These are phyloP conservation scores for Stagonosporopsis rhizophila DNA, from an alignment of 2,329 filamentous ascomycete genomes.

Conservation along the genomic window DNA sequence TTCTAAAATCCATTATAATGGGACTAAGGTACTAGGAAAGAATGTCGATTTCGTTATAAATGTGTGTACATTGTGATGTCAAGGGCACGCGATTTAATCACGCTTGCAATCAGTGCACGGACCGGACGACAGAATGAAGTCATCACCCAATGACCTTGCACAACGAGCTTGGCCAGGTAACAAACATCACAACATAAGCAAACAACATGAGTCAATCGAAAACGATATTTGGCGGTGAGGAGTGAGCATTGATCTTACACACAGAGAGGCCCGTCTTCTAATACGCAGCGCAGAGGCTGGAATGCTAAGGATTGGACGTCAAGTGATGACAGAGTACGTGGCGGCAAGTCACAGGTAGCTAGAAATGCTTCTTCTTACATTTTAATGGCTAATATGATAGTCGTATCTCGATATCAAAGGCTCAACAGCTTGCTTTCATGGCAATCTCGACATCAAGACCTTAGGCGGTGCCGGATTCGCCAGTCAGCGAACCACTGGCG, in stretches of 20 bases:
- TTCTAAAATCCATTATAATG: constrained; percentile 44
- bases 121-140: constrained; percentile 11
- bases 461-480: constrained; percentile 85
- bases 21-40: neutral
- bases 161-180: neutral
- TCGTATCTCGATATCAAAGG: constrained; percentile 56
- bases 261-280: neutral
- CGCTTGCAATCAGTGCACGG: constrained; percentile 12
- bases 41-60: neutral
- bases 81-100: constrained; percentile 14
- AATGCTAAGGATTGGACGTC: constrained; percentile 67
- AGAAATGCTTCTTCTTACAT: neutral
- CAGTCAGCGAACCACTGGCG: constrained; percentile 71
- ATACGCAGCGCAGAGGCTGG: constrained; percentile 61
- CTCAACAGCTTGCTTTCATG: constrained; percentile 64
- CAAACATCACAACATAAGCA: constrained; percentile 4
- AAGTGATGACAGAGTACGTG: constrained; percentile 79
- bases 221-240: constrained; percentile 40
- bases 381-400: constrained; percentile 45
- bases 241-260: constrained; percentile 22
- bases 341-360: constrained; percentile 67
- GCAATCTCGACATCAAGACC: constrained; percentile 73
- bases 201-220: constrained; percentile 28
- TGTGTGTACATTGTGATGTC: neutral
- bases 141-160: constrained; percentile 7